Evolutionary conservation across 345 rosid genomes (phyloP), one percentile per base, ranked within the genome.

Genomic region (Citrus hindsii): DNA sequence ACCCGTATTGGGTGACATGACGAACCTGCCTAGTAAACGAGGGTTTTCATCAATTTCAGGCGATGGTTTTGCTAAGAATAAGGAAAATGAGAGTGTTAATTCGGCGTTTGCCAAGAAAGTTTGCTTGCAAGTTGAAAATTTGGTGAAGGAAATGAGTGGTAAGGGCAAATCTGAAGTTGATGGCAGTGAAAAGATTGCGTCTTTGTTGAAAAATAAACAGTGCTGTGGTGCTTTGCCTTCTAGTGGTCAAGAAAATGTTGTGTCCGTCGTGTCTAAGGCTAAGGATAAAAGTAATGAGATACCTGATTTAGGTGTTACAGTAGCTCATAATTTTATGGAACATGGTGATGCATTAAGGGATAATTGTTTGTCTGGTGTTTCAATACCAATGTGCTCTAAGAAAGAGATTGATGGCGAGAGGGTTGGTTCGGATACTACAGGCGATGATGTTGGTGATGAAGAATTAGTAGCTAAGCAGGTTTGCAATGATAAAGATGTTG

Each of bases 21-120:
- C 90, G 0, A 95, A 93, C 73, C 72, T 80, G 2, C 73, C 87
- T 0, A 74, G 21, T 5, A 93, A 93, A 76, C 84, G 98, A 53
- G 88, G 73, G 21, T 30, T 85, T 61, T 90, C 92, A 0, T 79
- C 74, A 74, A 74, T 84, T 87, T 64, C 76, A 21, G 83, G 85
- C 40, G 85, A 83, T 73, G 76, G 69, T 61, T 53, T 71, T 77
- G 82, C 71, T 22, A 81, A 85, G 33, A 61, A 67, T 12, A 33
- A 56, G 28, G 82, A 40, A 2, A 76, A 58, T 61, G 84, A 82
- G 65, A 64, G 66, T 48, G 80, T 73, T 69, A 79, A 87, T 51
- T 77, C 81, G 3, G 62, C 61, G 32, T 82, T 82, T 32, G 84
- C 86, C 0, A 88, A 89, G 77, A 82, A 83, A 74, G 75, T 83